Conservation (phyloP, 2,329 filamentous ascomycete genomes). For the Massarina eburnea region DNA sequence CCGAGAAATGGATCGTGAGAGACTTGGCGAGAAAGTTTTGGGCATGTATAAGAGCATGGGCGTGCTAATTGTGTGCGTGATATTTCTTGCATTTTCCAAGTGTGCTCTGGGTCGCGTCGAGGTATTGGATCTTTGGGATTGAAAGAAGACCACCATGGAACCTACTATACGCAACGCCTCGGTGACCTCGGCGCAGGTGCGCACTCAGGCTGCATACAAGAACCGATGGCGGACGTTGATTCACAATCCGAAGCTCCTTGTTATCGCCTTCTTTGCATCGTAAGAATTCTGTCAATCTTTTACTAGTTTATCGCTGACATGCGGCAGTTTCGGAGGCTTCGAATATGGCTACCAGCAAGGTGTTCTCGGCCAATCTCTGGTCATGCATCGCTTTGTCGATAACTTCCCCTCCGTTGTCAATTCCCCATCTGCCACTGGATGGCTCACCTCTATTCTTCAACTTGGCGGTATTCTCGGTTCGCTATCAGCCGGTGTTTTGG, state of each 20-base stretch:
- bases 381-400: constrained; percentile 54
- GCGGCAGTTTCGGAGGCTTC: constrained; percentile 51
- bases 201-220: constrained; percentile 27
- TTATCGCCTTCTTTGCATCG: constrained; percentile 36
- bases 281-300: constrained; percentile 9
- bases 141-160: constrained; percentile 18
- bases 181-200: constrained; percentile 24
- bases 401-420: constrained; percentile 53
- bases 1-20: too few relatives aligned
- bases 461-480: constrained; percentile 55
- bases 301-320: neutral
- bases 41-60: too few relatives aligned
- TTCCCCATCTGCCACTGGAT: constrained; percentile 52
- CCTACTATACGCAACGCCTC: constrained; percentile 23
- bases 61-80: too few relatives aligned
- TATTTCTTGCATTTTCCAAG: too few relatives aligned
- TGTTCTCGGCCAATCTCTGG: constrained; percentile 56
- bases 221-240: constrained; percentile 30
- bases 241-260: constrained; percentile 30
- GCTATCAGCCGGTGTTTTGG: constrained; percentile 51
- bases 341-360: constrained; percentile 60
- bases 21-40: too few relatives aligned
- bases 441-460: constrained; percentile 56
- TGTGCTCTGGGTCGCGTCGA: neutral
- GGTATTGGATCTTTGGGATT: neutral